Percentiles rank a stretch among this genome's conserved stretches.
phyloP scores from a whole-genome alignment of 116 monocot species.

The Dioscorea cayenensis region DNA sequence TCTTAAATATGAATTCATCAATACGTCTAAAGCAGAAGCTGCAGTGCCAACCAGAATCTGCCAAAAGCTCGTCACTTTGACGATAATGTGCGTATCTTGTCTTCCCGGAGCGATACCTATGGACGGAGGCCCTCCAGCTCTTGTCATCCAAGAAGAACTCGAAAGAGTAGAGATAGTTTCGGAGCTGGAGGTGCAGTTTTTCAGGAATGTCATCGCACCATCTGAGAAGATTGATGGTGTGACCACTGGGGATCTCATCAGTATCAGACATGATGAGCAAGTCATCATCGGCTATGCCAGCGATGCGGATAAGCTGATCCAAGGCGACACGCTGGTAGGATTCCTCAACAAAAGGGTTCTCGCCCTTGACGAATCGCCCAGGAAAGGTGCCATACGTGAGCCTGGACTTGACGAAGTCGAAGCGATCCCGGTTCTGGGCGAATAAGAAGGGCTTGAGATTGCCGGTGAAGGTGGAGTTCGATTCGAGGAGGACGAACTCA shows the following conservation, averaged over 20 bases:
- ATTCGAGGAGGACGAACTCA: conserved; percentile 27
- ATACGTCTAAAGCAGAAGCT: conserved; percentile 33
- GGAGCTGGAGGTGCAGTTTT: conserved; percentile 15
- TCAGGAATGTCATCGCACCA: conserved; percentile 28
- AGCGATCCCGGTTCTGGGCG: conserved; percentile 7
- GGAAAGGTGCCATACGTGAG: conserved; percentile 19
- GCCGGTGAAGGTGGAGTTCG: conserved; percentile 29
- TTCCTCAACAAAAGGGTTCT: conserved; percentile 28
- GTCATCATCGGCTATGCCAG: conserved; percentile 24
- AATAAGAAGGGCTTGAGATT: conserved; percentile 21
- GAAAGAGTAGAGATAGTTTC: conserved; percentile 30
- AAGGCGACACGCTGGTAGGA: conserved; percentile 23
- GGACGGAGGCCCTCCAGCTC: conserved; percentile 32
- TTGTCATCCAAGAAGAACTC: conserved; percentile 27
- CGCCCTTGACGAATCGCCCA: conserved; percentile 16
- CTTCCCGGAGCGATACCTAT: conserved; percentile 11
- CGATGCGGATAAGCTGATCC: conserved; percentile 20
- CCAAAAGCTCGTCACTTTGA: conserved; percentile 13
- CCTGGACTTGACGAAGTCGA: conserved; percentile 13
- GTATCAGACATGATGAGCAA: conserved; percentile 29
- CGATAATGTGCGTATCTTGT: conserved; percentile 22
- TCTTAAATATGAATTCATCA: conserved; percentile 28
- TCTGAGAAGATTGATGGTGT: conserved; percentile 25
- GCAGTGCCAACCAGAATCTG: conserved; percentile 28
- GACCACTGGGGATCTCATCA: conserved; percentile 31